Evolutionary conservation across 1,284 basidiomycete genomes (phyloP).

Genomic region (Naganishia cerealis): DNA sequence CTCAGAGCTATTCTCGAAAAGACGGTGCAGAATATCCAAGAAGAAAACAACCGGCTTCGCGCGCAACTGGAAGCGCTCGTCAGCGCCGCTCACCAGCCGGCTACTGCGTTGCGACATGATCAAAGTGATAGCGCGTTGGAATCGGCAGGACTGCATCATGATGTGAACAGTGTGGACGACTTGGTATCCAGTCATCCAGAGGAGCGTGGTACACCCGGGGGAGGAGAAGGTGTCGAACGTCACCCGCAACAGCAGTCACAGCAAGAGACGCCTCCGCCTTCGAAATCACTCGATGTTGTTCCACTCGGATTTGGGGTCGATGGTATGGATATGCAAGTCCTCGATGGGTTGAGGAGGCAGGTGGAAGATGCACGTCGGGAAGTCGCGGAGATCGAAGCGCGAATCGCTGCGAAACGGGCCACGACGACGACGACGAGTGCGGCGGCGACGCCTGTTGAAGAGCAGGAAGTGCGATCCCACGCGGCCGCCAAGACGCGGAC

Average conservation of each 20-base stretch:
- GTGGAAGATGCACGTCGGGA: constrained; percentile 12
- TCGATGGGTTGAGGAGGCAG: neutral
- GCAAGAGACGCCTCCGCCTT: neutral
- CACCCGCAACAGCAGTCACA: neutral
- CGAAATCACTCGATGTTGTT: constrained; percentile 1
- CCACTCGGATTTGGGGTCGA: constrained; percentile 13
- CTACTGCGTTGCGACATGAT: neutral
- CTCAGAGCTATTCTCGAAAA: constrained; percentile 44
- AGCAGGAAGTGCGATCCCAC: constrained; percentile 29
- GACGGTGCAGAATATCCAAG: constrained; percentile 45
- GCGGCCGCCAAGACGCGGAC: constrained; percentile 33
- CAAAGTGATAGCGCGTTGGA: neutral
- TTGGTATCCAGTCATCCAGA: neutral
- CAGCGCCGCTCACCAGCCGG: constrained; percentile 22
- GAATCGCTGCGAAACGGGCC: constrained; percentile 29
- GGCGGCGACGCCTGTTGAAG: neutral
- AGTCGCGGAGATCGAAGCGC: constrained; percentile 32
- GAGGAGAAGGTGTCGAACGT: neutral
- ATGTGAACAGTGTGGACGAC: neutral
- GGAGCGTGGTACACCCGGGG: neutral
- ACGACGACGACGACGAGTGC: constrained; percentile 21
- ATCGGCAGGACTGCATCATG: neutral
- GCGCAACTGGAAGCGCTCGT: constrained; percentile 41
- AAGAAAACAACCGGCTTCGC: constrained; percentile 48
- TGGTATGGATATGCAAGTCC: constrained; percentile 8